A percentile compares a stretch with the other conserved stretches of the same genome.
These are phyloP conservation scores for Endocalyx cinctus DNA, from an alignment of 2,329 filamentous ascomycete species.

Conservation along the genomic window DNA sequence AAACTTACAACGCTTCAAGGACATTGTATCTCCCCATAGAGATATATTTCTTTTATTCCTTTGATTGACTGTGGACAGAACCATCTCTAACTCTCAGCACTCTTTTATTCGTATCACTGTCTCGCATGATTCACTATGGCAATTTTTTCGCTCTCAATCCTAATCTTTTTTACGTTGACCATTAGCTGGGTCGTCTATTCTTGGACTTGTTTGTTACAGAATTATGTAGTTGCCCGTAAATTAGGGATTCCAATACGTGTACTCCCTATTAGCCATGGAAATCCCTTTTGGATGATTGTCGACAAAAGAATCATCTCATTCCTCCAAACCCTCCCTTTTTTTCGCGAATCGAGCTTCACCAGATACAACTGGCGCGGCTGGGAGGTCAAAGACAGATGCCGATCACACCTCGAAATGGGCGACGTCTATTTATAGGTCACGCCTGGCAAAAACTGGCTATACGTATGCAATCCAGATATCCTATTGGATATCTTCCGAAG, in stretches of 20 bases:
- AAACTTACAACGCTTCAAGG: too few species aligned
- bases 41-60: too few species aligned
- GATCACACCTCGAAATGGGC: slow-evolving; percentile 20
- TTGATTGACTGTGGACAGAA: too few species aligned
- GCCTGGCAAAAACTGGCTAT: slow-evolving; percentile 9
- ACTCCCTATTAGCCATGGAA: slow-evolving; percentile 6
- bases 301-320: slow-evolving; percentile 2
- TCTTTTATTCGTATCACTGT: too few species aligned
- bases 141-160: too few species aligned
- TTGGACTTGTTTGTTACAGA: background rate
- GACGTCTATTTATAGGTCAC: slow-evolving; percentile 15
- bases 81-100: too few species aligned
- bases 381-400: slow-evolving; percentile 19
- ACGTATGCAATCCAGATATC: slow-evolving; percentile 5
- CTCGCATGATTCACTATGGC: too few species aligned
- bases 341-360: slow-evolving; percentile 13
- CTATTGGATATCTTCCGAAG: slow-evolving; percentile 6
- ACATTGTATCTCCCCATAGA: too few species aligned
- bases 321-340: background rate
- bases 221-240: slow-evolving; percentile 4
- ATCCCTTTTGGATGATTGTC: slow-evolving; percentile 8
- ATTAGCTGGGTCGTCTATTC: slow-evolving; percentile 2
- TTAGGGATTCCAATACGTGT: slow-evolving; percentile 5
- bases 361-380: slow-evolving; percentile 25
- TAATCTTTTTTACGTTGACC: background rate